A percentile compares a stretch with the other conserved stretches of the same genome.
These are phyloP conservation scores for Umbelopsis ramanniana DNA, from an alignment of 192 early-diverging fungal species.

Conservation along the genomic window DNA sequence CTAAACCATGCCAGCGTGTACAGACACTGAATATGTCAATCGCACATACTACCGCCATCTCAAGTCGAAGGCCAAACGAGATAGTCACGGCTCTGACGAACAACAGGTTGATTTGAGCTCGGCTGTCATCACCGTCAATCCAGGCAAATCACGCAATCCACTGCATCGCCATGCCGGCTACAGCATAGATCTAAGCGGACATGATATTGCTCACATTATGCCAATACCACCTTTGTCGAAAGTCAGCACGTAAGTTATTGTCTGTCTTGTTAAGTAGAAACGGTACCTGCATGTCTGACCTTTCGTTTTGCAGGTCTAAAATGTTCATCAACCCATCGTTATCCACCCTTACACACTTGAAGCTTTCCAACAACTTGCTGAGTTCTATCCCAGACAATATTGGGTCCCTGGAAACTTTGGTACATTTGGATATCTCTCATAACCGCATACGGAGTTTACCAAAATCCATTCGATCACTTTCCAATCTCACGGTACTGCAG, in stretches of 20 bases:
- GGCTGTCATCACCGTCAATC: neutral
- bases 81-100: neutral
- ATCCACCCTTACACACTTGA: conserved; percentile 33
- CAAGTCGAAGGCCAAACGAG: neutral
- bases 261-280: neutral
- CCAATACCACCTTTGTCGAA: neutral
- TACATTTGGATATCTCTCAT: conserved; percentile 62
- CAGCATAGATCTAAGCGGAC: neutral
- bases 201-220: neutral
- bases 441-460: conserved; percentile 69
- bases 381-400: conserved; percentile 66
- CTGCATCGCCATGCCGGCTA: neutral
- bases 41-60: neutral
- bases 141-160: neutral
- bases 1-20: neutral
- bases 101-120: neutral
- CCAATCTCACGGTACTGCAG: conserved; percentile 64
- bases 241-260: neutral
- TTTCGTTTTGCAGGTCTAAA: neutral
- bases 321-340: neutral
- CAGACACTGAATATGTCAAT: conserved; percentile 6
- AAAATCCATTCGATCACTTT: conserved; percentile 55
- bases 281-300: neutral
- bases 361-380: conserved; percentile 65
- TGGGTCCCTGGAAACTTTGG: conserved; percentile 61